Conservation (phyloP, 2,329 filamentous ascomycete genomes). For the Zelopaecilomyces penicillatus region DNA sequence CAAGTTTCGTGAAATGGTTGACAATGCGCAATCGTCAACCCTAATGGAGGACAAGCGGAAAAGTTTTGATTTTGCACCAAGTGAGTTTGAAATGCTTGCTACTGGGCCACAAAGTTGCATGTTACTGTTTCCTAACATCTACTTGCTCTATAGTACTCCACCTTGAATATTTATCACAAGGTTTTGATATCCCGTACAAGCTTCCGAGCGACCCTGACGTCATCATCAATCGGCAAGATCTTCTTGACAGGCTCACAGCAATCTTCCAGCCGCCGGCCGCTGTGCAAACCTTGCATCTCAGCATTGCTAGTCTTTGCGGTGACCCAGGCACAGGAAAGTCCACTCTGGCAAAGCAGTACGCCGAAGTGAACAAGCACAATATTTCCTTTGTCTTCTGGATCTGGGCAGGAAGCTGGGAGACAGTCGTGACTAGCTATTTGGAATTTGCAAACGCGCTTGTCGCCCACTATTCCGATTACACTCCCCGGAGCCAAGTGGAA, state of each 20-base stretch:
- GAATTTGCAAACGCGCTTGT: conserved; percentile 16
- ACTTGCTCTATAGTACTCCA: conserved; percentile 7
- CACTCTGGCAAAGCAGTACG: conserved; percentile 16
- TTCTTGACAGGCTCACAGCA: conserved; percentile 12
- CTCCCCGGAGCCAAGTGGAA: conserved; percentile 11
- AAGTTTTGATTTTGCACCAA: conserved; percentile 11
- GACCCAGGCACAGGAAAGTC: conserved; percentile 16
- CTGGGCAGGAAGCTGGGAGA: conserved; percentile 19
- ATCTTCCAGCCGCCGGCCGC: conserved; percentile 9
- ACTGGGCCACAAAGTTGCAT: too few relatives aligned
- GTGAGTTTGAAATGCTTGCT: conserved; percentile 3
- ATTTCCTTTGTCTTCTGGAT: conserved; percentile 20
- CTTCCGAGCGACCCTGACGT: conserved; percentile 10
- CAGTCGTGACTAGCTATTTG: conserved; percentile 17
- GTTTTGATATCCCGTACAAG: conserved; percentile 12
- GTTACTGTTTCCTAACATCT: too few relatives aligned
- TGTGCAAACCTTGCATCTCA: conserved; percentile 7
- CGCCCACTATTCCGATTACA: conserved; percentile 13
- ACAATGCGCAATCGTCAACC: conserved; percentile 7
- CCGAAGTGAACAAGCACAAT: conserved; percentile 12
- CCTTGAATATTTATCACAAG: conserved; percentile 12
- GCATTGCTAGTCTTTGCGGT: conserved; percentile 17
- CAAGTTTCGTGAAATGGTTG: conserved; percentile 16
- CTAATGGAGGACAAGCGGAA: conserved; percentile 14
- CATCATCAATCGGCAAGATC: conserved; percentile 11